Base-by-base conservation (phyloP, 2,329 filamentous ascomycete genomes). In the Xylaria sp. region DNA sequence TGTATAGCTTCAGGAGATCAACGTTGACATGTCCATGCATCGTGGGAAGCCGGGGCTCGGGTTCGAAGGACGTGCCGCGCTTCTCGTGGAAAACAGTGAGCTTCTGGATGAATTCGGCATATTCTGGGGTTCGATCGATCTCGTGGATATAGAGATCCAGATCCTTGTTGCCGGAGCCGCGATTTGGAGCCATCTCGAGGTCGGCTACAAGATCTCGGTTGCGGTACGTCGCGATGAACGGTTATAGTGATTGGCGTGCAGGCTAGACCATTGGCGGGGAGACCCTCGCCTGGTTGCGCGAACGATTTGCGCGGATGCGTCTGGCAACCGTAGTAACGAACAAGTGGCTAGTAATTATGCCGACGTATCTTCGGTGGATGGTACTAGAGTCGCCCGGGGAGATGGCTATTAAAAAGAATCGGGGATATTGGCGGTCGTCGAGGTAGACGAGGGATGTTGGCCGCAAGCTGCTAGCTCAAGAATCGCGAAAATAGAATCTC, bases 1-100 rank as follows among this genome's bases (percentile, higher is more conserved):
- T 88, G 78, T 91, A 96, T 24, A 95, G 82, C 66, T 89, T 88
- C 68, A 87, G 78, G 22, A 96, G 79, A 67, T 96, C 89, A 57
- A 96, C 82, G 60, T 88, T 86, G 56, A 86, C 86, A 62, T 83
- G 82, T 56, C 90, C 91, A 64, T 95, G 85, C 74, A 90, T 92
- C 47, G 91, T 69, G 50, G 64, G 66, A 7, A 71, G 64, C 39
- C 67, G 60, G 78, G 86, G 91, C 70, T 92, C 88, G 24, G 87
- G 80, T 57, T 95, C 91, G 63, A 96, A 85, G 52, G 79, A 75
- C 7, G 90, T 95, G 50, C 91, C 91, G 74, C 91, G 84, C 71
- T 90, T 85, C 64, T 87, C 80, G 72, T 95, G 91, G 69, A 91
- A 95, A 43, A 79, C 84, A 46, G 79, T 81, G 52, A 95, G 76